Conservation (phyloP, 108 stramenopile genomes). For the Skeletonema costatum region DNA sequence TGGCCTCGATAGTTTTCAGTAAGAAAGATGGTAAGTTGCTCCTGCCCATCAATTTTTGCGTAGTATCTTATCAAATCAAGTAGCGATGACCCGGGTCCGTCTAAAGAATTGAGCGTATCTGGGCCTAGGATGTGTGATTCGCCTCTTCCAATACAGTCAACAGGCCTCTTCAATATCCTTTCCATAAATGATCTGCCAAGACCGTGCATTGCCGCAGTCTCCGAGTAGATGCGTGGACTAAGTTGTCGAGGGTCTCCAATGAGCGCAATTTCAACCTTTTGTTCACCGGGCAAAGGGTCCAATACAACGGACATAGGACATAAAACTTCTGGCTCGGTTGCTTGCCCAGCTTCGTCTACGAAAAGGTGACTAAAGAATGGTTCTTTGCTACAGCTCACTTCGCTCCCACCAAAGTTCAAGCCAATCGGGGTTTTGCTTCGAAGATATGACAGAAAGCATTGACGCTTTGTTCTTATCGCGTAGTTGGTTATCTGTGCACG, state of each 20-base stretch:
- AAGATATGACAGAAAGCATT: conserved; percentile 37
- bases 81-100: conserved; percentile 25
- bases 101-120: conserved; percentile 5
- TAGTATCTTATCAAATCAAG: conserved; percentile 61
- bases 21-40: conserved; percentile 56
- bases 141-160: conserved; percentile 57
- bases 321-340: conserved; percentile 74
- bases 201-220: conserved; percentile 19
- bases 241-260: conserved; percentile 65
- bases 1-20: conserved; percentile 68
- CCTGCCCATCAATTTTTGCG: conserved; percentile 39
- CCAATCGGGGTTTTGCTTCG: conserved; percentile 18
- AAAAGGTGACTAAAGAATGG: conserved; percentile 79
- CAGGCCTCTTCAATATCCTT: conserved; percentile 63
- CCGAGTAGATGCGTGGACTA: conserved; percentile 48
- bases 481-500: conserved; percentile 65
- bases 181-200: conserved; percentile 66
- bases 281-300: conserved; percentile 52
- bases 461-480: conserved; percentile 48
- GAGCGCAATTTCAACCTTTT: conserved; percentile 66
- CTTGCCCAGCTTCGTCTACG: conserved; percentile 80
- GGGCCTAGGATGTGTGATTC: conserved; percentile 61
- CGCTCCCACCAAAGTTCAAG: conserved; percentile 12
- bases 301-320: conserved; percentile 72
- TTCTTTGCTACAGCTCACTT: conserved; percentile 17